Evolutionary conservation across 2,329 filamentous ascomycete genomes (phyloP).

Genomic region (Cladosporium sp.): DNA sequence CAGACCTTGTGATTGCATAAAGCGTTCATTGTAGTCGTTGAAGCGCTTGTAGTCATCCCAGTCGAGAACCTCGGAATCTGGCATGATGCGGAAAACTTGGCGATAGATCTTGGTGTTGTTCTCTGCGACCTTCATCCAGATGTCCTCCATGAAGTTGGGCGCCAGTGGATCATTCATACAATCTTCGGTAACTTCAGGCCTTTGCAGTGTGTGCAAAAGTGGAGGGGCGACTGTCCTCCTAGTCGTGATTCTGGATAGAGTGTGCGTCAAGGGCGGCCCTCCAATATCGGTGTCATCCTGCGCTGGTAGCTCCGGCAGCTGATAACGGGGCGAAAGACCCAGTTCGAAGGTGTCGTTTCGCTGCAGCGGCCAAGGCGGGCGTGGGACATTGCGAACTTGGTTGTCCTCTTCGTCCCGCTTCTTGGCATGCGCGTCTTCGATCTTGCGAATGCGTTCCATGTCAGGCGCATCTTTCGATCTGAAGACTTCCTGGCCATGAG

Average conservation of each 20-base stretch:
- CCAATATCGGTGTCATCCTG: conserved; percentile 79
- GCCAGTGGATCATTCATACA: conserved; percentile 92
- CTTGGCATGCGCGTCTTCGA: conserved; percentile 11
- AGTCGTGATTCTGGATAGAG: conserved; percentile 47
- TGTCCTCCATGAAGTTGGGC: conserved; percentile 75
- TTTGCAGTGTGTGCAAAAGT: conserved; percentile 62
- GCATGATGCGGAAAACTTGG: conserved; percentile 92
- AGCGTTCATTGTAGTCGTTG: conserved; percentile 68
- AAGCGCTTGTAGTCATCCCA: conserved; percentile 93
- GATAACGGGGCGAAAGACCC: conserved; percentile 62
- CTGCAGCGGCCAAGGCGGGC: conserved; percentile 30
- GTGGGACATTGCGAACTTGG: conserved; percentile 23
- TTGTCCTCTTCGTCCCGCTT: conserved; percentile 28
- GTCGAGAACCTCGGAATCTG: conserved; percentile 85
- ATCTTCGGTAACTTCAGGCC: conserved; percentile 73
- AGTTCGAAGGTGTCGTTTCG: conserved; percentile 62
- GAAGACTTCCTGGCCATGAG: conserved; percentile 63
- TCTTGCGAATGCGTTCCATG: conserved; percentile 48
- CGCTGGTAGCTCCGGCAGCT: conserved; percentile 64
- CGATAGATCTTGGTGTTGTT: conserved; percentile 97
- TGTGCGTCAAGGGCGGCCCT: conserved; percentile 59
- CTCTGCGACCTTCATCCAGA: conserved; percentile 79
- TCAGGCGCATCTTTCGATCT: conserved; percentile 59
- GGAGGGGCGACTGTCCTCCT: conserved; percentile 17
- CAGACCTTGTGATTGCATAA: conserved; percentile 60